A percentile compares a stretch with the other conserved stretches of the same genome.
phyloP scores from a whole-genome alignment of 495 filamentous ascomycete genomes.

The Clavariopsis aquatica region DNA sequence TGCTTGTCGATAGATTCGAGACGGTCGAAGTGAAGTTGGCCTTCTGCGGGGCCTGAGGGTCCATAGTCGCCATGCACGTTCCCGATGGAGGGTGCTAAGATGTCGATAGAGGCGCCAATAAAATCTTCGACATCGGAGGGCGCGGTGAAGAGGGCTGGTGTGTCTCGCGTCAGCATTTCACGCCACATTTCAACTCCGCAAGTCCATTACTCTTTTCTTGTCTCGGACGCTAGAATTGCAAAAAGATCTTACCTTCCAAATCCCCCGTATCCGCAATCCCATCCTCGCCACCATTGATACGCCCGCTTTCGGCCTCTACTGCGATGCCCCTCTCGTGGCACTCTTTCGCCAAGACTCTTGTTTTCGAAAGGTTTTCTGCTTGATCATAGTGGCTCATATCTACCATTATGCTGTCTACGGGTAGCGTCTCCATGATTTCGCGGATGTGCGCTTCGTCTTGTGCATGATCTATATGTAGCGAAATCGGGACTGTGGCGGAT shows the following conservation, averaged over 20 bases:
- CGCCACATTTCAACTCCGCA: neutral
- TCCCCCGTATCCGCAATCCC: slow-evolving; percentile 39
- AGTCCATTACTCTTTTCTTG: neutral
- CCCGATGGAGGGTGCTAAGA: slow-evolving; percentile 38
- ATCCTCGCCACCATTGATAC: slow-evolving; percentile 42
- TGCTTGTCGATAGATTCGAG: slow-evolving; percentile 23
- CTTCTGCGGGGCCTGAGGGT: slow-evolving; percentile 19
- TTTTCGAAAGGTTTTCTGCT: slow-evolving; percentile 39
- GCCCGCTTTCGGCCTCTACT: slow-evolving; percentile 39
- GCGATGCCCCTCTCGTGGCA: slow-evolving; percentile 40
- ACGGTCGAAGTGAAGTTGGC: slow-evolving; percentile 31
- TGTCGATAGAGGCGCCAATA: slow-evolving; percentile 37
- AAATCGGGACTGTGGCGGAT: slow-evolving; percentile 34
- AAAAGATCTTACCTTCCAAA: slow-evolving; percentile 31
- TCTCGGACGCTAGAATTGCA: neutral
- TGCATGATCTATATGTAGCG: slow-evolving; percentile 37
- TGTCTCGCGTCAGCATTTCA: neutral
- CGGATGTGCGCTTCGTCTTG: slow-evolving; percentile 35
- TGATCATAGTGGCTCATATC: slow-evolving; percentile 43
- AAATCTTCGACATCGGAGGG: slow-evolving; percentile 39
- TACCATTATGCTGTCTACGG: slow-evolving; percentile 41
- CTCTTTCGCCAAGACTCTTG: slow-evolving; percentile 30
- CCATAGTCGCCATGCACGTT: slow-evolving; percentile 42
- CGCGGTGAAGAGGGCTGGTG: slow-evolving; percentile 33
- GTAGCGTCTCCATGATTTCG: slow-evolving; percentile 27